These are phyloP conservation scores for Penicillium digitatum DNA, from an alignment of 2,329 filamentous ascomycete species.

Conservation along the genomic window DNA sequence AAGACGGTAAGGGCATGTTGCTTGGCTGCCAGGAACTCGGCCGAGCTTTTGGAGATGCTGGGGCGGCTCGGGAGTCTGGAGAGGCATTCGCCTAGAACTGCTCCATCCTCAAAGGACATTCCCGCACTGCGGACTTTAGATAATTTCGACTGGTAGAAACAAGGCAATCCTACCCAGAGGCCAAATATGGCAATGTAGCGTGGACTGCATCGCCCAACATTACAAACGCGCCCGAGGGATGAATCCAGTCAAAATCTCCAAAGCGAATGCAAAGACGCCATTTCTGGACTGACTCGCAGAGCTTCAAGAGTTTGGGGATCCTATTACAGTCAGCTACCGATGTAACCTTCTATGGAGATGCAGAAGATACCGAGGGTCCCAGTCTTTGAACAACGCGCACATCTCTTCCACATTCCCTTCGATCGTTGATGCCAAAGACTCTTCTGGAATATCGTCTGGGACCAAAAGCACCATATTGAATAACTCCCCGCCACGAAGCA, in stretches of 20 bases:
- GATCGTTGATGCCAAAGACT: slow-evolving; percentile 47
- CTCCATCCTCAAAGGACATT: slow-evolving; percentile 60
- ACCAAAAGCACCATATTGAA: slow-evolving; percentile 56
- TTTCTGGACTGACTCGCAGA: slow-evolving; percentile 58
- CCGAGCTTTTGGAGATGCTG: slow-evolving; percentile 17
- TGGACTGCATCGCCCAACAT: slow-evolving; percentile 63
- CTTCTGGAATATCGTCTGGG: slow-evolving; percentile 59
- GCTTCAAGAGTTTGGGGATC: slow-evolving; percentile 53
- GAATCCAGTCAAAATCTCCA: slow-evolving; percentile 55
- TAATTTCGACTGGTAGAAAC: background rate
- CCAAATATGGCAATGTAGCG: slow-evolving; percentile 61
- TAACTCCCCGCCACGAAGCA: slow-evolving; percentile 50
- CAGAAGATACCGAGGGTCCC: slow-evolving; percentile 49
- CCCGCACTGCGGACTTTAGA: slow-evolving; percentile 45
- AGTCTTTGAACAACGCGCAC: slow-evolving; percentile 52
- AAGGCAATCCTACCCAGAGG: slow-evolving; percentile 36
- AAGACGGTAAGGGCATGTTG: slow-evolving; percentile 44
- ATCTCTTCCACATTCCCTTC: slow-evolving; percentile 53
- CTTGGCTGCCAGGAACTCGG: slow-evolving; percentile 32
- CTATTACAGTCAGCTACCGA: slow-evolving; percentile 12
- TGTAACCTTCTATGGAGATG: accelerated
- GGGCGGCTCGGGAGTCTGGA: slow-evolving; percentile 45
- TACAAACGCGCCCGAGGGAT: slow-evolving; percentile 54
- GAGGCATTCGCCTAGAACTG: slow-evolving; percentile 55
- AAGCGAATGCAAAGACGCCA: slow-evolving; percentile 59